Evolutionary conservation across 441 rosid genomes (phyloP).

Genomic region (Arabidopsis lyrata): DNA sequence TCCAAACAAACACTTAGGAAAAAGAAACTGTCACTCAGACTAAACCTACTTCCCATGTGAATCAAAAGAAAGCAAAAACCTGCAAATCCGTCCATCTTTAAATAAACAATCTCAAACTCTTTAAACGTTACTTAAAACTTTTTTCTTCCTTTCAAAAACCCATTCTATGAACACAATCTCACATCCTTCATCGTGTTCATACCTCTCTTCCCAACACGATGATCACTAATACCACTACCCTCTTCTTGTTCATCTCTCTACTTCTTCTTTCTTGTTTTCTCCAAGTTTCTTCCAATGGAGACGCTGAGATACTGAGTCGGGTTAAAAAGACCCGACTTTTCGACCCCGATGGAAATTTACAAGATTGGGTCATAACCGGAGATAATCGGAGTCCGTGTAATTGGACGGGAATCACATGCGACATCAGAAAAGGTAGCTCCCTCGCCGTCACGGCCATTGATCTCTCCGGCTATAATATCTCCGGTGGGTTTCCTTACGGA

Average conservation of each 20-base stretch:
- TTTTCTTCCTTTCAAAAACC: neutral
- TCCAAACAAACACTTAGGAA: neutral
- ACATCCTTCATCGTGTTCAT: neutral
- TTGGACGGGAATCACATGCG: conserved; percentile 73
- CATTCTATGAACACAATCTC: conserved; percentile 1
- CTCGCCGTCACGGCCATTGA: conserved; percentile 49
- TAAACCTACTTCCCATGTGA: conserved; percentile 42
- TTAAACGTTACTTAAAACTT: conserved; percentile 24
- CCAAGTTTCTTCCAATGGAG: conserved; percentile 45
- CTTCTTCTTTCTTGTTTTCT: conserved; percentile 33
- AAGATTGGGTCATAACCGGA: conserved; percentile 55
- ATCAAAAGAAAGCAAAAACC: conserved; percentile 24
- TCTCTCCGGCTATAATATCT: conserved; percentile 50
- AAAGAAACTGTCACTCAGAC: conserved; percentile 22
- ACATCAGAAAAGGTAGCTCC: conserved; percentile 39
- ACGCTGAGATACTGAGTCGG: conserved; percentile 56
- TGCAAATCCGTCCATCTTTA: conserved; percentile 29
- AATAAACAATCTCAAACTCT: neutral
- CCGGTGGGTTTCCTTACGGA: conserved; percentile 64
- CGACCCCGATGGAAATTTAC: conserved; percentile 54
- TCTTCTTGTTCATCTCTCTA: conserved; percentile 30
- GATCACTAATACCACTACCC: conserved; percentile 1
- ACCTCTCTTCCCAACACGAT: conserved; percentile 17
- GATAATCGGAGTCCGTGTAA: conserved; percentile 57
- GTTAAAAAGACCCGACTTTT: conserved; percentile 50